Base-by-base conservation (phyloP, 2,329 filamentous ascomycete species). In the Claviceps paspali region DNA sequence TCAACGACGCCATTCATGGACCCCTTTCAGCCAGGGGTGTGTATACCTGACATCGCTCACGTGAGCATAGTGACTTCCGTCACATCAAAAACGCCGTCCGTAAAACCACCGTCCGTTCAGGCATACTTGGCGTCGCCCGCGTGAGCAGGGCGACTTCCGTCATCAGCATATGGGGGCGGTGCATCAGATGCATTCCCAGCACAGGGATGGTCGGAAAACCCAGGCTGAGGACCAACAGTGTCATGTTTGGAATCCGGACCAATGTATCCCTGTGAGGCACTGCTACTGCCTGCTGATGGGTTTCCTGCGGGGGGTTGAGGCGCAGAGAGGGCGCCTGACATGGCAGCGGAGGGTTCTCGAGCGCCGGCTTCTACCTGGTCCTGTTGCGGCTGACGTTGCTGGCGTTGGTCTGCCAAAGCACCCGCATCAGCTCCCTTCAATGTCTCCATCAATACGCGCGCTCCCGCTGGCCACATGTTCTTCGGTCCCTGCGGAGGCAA, bases 401-500 rank as follows among this genome's bases (percentile, higher is more conserved):
- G 29, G 14, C 7, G n/a, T 2, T 17, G 23, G 11, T 21, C 21
- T 14, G 15, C 9, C 10, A 51, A 35, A 2, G 40, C 46, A 12
- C 51, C 52, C 1, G 52, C 50, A 41, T 59, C 56, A 23, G 55
- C 55, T 19, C 50, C 52, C 38, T 45, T 50, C 7, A 59, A 43
- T 3, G 52, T 49, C 28, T 56, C 51, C 6, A 52, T 45, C 2
- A 60, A 42, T 2, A 43, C 41, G 6, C 50, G 50, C 2, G 52
- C 51, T 7, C 57, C 57, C 2, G 45, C 43, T 3, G 55, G 55
- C 57, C 55, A 60, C 49, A 47, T 48, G 18, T 50, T 49, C 11
- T 39, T 39, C 6, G 48, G 38, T 4, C 44, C 47, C 27, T 52
- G 49, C 2, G 45, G 40, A 1, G 51, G 51, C 2, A 57, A 48